These are phyloP conservation scores for Nicotiana attenuata DNA, from an alignment of 257 asterid species.

Conservation along the genomic window DNA sequence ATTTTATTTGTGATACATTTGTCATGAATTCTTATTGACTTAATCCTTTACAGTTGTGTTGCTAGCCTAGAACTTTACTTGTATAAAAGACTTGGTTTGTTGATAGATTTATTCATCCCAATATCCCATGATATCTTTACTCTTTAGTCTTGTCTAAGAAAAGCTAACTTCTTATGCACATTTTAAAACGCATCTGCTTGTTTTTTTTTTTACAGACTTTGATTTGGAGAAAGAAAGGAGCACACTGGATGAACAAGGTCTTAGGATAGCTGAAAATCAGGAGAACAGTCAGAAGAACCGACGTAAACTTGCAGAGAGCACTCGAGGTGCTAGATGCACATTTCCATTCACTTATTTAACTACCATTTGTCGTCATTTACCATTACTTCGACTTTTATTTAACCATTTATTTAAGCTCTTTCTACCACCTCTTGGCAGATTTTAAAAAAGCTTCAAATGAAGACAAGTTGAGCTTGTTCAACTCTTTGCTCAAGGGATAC, in stretches of 20 bases:
- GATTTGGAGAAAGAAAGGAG: constrained; percentile 93
- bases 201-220: constrained; percentile 51
- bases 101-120: background rate
- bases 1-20: background rate
- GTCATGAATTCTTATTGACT: background rate
- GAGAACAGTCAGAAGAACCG: constrained; percentile 98
- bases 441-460: constrained; percentile 93
- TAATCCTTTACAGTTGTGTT: background rate
- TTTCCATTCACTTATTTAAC: background rate
- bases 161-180: background rate
- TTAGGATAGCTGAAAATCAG: constrained; percentile 95
- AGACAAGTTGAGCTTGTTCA: constrained; percentile 75
- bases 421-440: constrained; percentile 39
- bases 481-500: constrained; percentile 85
- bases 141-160: constrained; percentile 5
- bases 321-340: constrained; percentile 60
- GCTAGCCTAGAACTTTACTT: background rate
- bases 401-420: constrained; percentile 7
- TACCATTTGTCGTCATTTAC: background rate
- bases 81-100: background rate
- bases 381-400: background rate
- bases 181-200: background rate
- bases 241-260: constrained; percentile 88
- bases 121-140: background rate
- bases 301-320: constrained; percentile 97